Base-by-base conservation (phyloP, 768 basidiomycete species). In the Cystobasidium ongulense region DNA sequence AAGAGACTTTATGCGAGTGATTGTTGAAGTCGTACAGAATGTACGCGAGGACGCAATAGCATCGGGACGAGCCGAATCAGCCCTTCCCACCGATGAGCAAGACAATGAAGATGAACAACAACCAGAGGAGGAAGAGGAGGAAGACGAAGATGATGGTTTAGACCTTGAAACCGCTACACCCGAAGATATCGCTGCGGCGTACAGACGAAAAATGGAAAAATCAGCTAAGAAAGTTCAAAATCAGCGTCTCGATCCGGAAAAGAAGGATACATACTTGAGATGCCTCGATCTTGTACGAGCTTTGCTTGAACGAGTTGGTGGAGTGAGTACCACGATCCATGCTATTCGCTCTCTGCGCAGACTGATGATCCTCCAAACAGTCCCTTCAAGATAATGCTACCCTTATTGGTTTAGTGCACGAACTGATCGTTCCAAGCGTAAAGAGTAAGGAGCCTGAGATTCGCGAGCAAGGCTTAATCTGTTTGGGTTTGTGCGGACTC, bases 371-470 rank as follows among this genome's bases (percentile, higher is more conserved):
- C 13, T 18, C 11, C 17, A n/a, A n/a, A n/a, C 75, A 84, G 83
- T 82, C 81, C 25, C 76, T 85, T 11, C 80, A 87, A 75, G 88
- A 89, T 74, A 88, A 89, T 78, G 87, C 88, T 7, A 88, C 86
- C 2, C 81, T 90, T 73, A 86, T 87, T 74, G 89, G 90, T 31
- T 81, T 85, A 25, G 79, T 87, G 80, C 84, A 90, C 11, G 92
- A 97, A 77, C 83, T 99, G 21, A 91, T 97, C 78, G 86, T 96
- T 36, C 95, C 95, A 1, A 87, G 91, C 3, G 90, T 97, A 53
- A 88, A 89, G 79, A 86, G 91, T 65, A 94, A 94, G 81, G 92
- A 95, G 77, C 84, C 90, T 4, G 84, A 85, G 0, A 84, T 94
- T 77, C 85, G 90, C 46, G 90, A 92, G 80, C 88, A 89, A 80